Evolutionary conservation across 1,139 yeast genomes (phyloP).

Genomic region (Ogataea hybrid): DNA sequence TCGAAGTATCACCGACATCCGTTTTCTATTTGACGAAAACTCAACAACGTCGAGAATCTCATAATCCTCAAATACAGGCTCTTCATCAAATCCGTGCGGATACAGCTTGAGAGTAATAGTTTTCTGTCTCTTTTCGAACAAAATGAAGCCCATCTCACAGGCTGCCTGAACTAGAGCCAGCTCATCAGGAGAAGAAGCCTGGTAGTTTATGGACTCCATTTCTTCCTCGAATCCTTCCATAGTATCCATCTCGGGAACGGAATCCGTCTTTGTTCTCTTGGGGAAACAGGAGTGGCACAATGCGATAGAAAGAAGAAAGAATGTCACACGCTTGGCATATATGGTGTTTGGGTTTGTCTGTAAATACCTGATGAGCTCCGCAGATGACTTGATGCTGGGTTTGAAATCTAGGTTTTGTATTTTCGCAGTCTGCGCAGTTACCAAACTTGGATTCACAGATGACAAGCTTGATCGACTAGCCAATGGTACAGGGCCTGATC

Average conservation of each 20-base stretch:
- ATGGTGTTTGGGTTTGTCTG: too few species aligned
- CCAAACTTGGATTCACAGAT: slow-evolving; percentile 29
- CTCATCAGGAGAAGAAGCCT: slow-evolving; percentile 94
- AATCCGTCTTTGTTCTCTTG: too few species aligned
- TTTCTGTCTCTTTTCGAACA: slow-evolving; percentile 63
- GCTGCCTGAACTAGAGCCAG: slow-evolving; percentile 93
- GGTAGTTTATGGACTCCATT: too few species aligned
- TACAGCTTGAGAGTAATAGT: slow-evolving; percentile 67
- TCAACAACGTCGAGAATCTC: slow-evolving; percentile 79
- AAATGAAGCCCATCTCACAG: slow-evolving; percentile 85
- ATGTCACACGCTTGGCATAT: too few species aligned
- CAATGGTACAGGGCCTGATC: slow-evolving; percentile 34
- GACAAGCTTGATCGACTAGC: slow-evolving; percentile 56
- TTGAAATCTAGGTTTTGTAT: too few species aligned
- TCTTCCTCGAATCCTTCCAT: too few species aligned
- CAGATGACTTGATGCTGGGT: too few species aligned
- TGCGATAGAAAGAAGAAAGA: too few species aligned
- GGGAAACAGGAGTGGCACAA: too few species aligned
- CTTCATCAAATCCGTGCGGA: slow-evolving; percentile 73
- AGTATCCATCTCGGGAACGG: too few species aligned
- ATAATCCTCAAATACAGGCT: slow-evolving; percentile 65
- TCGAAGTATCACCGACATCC: slow-evolving; percentile 84
- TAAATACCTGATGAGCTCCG: too few species aligned
- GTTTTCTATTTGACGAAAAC: slow-evolving; percentile 81
- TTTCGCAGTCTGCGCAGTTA: too few species aligned